A percentile compares a stretch with the other conserved stretches of the same genome.
Evolutionary conservation across 83 land plant species (phyloP).

Genomic region (Picea abies): DNA sequence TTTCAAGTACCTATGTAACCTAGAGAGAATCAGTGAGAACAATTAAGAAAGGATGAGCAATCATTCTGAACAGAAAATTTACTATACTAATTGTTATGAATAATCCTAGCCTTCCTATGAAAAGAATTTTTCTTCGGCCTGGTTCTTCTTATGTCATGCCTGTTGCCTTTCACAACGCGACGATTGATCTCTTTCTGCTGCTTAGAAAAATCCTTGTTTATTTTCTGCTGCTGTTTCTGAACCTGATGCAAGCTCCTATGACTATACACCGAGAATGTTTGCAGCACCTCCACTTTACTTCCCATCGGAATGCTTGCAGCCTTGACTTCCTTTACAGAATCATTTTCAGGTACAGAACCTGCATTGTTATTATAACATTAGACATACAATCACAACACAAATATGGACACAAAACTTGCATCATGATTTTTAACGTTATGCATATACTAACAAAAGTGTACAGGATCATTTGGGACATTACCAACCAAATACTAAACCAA

Average conservation of each 20-base stretch:
- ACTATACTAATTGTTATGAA: not conserved
- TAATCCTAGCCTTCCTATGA: conserved; percentile 5
- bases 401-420: too few species aligned
- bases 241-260: conserved; percentile 11
- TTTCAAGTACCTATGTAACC: too few species aligned
- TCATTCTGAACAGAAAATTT: not conserved
- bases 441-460: too few species aligned
- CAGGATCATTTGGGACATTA: not conserved
- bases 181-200: not conserved
- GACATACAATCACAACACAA: too few species aligned
- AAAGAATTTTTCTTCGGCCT: not conserved
- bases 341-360: not conserved
- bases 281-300: not conserved
- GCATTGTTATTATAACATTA: not conserved
- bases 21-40: too few species aligned
- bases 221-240: not conserved
- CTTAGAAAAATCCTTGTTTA: not conserved
- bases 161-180: not conserved
- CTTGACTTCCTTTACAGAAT: not conserved
- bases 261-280: conserved; percentile 1
- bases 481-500: not conserved
- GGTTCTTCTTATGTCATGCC: not conserved
- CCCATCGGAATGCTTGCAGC: not conserved
- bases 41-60: too few species aligned
- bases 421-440: too few species aligned